Evolutionary conservation across 78 protist genomes (phyloP), one percentile per base, ranked within the genome.

Genomic region (Capsaspora owczarzaki): DNA sequence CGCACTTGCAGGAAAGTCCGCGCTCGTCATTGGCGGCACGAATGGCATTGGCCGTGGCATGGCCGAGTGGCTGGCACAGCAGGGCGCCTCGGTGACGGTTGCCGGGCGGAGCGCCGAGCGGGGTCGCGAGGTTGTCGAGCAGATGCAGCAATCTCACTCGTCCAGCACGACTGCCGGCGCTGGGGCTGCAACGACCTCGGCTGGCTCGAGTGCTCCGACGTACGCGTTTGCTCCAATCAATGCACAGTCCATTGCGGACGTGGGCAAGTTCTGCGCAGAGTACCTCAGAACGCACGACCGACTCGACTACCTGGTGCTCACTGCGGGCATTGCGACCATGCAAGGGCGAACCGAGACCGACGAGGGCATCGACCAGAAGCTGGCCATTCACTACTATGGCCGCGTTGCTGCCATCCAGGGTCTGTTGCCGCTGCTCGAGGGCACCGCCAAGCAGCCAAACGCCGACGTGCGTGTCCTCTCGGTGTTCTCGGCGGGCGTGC

Each of bases 401-500:
- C 14, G 60, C 43, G 42, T 77, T 20, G 56, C 42, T 20, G 6
- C 61, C 51, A 40, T 16, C 56, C 40, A 61, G 19, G 46, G 46
- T 38, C 49, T 77, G 41, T 20, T 77, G 3, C 81, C 81, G 6
- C 71, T 77, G 23, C 66, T 77, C 38, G 61, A 25, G 71, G 38
- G 16, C 46, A 38, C 60, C 29, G 42, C 81, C 29, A 41, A 2
- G 27, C 51, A 3, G 37, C n/a, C n/a, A n/a, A n/a, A n/a, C n/a
- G n/a, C n/a, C n/a, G n/a, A n/a, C n/a, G n/a, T n/a, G n/a, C 23
- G 56, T 2, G 51, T 61, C 14, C 33, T 74, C 61, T 46, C 78
- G 41, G 78, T 74, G 49, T 31, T 74, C 25, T 74, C 78, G 38
- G 78, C 41, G 27, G 78, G 78, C n/a, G 60, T 74, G 0, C 78